Evolutionary conservation across 306 rosid genomes (phyloP).

Genomic region (Acmispon strigosus): DNA sequence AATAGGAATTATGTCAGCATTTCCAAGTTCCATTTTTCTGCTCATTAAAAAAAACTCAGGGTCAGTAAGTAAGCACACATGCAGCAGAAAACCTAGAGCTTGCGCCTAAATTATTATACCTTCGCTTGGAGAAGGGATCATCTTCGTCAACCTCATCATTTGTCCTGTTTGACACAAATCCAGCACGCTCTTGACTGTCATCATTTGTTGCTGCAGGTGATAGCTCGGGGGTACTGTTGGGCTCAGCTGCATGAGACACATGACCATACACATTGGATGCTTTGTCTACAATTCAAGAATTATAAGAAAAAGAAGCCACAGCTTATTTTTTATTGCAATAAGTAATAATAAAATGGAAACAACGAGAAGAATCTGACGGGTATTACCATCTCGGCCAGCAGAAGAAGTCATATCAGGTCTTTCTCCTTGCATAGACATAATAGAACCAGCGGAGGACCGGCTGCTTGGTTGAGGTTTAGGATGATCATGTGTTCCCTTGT

Average conservation of each 20-base stretch:
- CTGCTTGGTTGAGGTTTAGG: constrained; percentile 95
- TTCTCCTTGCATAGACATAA: constrained; percentile 59
- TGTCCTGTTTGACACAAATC: constrained; percentile 40
- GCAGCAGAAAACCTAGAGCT: constrained; percentile 5
- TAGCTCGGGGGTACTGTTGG: constrained; percentile 50
- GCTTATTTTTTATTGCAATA: neutral
- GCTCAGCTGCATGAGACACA: constrained; percentile 40
- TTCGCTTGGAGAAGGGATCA: constrained; percentile 75
- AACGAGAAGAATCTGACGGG: constrained; percentile 20
- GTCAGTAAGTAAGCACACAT: constrained; percentile 16
- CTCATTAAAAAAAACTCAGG: constrained; percentile 14
- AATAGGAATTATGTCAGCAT: constrained; percentile 59
- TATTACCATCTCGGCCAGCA: constrained; percentile 68
- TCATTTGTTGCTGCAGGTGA: constrained; percentile 47
- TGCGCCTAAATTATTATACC: constrained; percentile 40
- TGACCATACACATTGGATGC: constrained; percentile 45
- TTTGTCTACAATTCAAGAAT: constrained; percentile 48
- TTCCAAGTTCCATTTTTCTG: constrained; percentile 84
- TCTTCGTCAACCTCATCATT: constrained; percentile 77
- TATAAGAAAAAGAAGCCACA: neutral
- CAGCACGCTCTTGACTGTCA: constrained; percentile 52
- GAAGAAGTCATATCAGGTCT: constrained; percentile 58
- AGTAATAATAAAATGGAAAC: neutral
- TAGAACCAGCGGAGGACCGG: constrained; percentile 56
- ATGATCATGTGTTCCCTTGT: constrained; percentile 96